These are phyloP conservation scores for Fusarium concolor DNA, from an alignment of 2,329 filamentous ascomycete genomes.

Conservation along the genomic window DNA sequence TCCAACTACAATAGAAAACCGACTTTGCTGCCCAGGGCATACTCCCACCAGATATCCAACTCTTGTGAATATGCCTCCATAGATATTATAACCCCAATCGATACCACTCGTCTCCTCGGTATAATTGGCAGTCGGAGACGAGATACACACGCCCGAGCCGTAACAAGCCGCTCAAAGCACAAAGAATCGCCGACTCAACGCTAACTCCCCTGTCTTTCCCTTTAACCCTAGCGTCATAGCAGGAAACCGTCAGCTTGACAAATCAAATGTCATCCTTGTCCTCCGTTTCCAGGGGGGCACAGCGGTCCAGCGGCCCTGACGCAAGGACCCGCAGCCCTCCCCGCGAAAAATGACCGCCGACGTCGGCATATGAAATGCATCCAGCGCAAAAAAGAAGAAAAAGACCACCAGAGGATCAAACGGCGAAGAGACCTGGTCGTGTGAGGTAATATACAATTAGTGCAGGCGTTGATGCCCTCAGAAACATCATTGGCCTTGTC, in stretches of 20 bases:
- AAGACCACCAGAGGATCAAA: conserved; percentile 2
- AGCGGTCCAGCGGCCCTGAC: conserved; percentile 30
- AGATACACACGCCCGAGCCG: conserved; percentile 20
- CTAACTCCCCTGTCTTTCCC: conserved; percentile 20
- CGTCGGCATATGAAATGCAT: conserved; percentile 39
- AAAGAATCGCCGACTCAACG: conserved; percentile 19
- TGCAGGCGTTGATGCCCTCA: conserved; percentile 16
- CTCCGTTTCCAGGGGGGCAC: conserved; percentile 5
- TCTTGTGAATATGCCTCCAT: too few relatives aligned
- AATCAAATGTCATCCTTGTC: conserved; percentile 22
- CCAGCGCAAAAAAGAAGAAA: conserved; percentile 20
- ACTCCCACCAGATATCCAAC: not conserved
- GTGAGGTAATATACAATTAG: not conserved
- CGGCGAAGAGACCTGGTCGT: not conserved
- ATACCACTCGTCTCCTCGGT: not conserved
- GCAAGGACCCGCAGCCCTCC: conserved; percentile 30
- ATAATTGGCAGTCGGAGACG: not conserved
- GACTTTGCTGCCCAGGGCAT: not conserved
- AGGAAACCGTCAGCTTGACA: conserved; percentile 2
- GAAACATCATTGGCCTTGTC: not conserved
- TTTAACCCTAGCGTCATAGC: conserved; percentile 34
- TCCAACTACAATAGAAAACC: not conserved
- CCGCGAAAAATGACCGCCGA: conserved; percentile 42
- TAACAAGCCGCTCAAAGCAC: conserved; percentile 23
- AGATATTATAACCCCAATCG: too few relatives aligned